These are phyloP conservation scores for Tolypocladium ovalisporum DNA, from an alignment of 2,329 filamentous ascomycete genomes.

Conservation along the genomic window DNA sequence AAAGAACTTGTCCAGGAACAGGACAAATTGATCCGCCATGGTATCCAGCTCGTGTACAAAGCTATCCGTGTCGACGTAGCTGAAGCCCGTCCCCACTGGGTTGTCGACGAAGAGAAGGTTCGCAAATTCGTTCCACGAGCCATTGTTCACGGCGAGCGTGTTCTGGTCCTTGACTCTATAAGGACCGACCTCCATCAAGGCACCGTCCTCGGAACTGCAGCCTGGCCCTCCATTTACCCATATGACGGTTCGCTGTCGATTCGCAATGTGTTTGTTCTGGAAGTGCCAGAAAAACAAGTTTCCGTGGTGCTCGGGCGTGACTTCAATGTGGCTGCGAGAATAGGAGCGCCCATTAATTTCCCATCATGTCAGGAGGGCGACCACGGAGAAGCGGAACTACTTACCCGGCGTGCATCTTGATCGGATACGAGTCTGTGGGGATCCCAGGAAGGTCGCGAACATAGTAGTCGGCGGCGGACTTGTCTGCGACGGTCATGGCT, in stretches of 20 bases:
- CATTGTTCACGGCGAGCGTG: slow-evolving; percentile 70
- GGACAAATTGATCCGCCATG: slow-evolving; percentile 82
- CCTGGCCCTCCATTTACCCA: slow-evolving; percentile 97
- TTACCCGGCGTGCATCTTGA: slow-evolving; percentile 99
- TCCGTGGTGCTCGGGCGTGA: slow-evolving; percentile 73
- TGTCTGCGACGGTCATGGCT: slow-evolving; percentile 17
- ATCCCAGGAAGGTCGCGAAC: slow-evolving; percentile 76
- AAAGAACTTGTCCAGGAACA: slow-evolving; percentile 89
- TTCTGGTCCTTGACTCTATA: slow-evolving; percentile 72
- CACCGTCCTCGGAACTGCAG: slow-evolving; percentile 94
- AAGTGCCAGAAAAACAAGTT: slow-evolving; percentile 99
- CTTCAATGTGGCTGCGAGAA: slow-evolving; percentile 71
- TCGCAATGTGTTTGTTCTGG: slow-evolving; percentile 88
- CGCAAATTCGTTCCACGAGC: slow-evolving; percentile 98
- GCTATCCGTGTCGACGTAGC: slow-evolving; percentile 83
- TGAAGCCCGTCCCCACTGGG: slow-evolving; percentile 92
- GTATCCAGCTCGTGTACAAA: slow-evolving; percentile 76
- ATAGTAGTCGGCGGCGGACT: slow-evolving; percentile 66
- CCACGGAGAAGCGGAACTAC: slow-evolving; percentile 17
- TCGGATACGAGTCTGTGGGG: slow-evolving; percentile 56
- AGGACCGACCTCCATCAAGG: slow-evolving; percentile 90
- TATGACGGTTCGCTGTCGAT: slow-evolving; percentile 80
- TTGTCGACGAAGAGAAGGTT: slow-evolving; percentile 97
- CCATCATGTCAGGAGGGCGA: background rate
- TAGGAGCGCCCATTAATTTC: slow-evolving; percentile 12